Percentiles rank a stretch among this genome's conserved stretches.
Evolutionary conservation across 176 grass and related monocot genomes (phyloP).

Genomic region (Lolium rigidum): DNA sequence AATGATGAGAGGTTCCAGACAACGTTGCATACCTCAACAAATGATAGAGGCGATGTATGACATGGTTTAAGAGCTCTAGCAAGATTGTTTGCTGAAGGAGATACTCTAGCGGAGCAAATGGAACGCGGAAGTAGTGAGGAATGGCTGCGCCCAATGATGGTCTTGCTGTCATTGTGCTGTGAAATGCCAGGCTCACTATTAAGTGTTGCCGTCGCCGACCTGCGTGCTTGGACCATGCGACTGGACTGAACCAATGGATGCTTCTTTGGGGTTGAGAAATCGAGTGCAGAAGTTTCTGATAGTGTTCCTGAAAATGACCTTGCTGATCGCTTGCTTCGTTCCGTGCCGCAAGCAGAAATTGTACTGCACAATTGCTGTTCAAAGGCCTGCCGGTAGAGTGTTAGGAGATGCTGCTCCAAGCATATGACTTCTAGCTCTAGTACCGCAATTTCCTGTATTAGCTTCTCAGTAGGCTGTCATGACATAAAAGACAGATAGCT

Average conservation of each 20-base stretch:
- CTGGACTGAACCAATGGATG: conserved; percentile 47
- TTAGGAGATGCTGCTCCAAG: conserved; percentile 88
- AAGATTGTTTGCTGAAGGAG: conserved; percentile 71
- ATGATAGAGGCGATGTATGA: conserved; percentile 74
- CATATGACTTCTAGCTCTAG: conserved; percentile 94
- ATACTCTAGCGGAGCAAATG: conserved; percentile 73
- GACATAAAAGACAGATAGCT: conserved; percentile 32
- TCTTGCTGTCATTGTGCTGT: conserved; percentile 38
- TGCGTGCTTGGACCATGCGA: conserved; percentile 50
- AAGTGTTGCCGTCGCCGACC: conserved; percentile 48
- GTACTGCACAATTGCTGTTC: conserved; percentile 57
- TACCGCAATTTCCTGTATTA: conserved; percentile 92
- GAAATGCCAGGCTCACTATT: conserved; percentile 37
- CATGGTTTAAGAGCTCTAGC: conserved; percentile 79
- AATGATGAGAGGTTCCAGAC: background rate
- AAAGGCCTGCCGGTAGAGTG: conserved; percentile 79
- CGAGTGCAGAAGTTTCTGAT: conserved; percentile 40
- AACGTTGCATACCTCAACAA: conserved; percentile 64
- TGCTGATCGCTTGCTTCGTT: conserved; percentile 30
- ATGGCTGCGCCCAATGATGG: conserved; percentile 66
- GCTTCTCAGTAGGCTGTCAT: conserved; percentile 68
- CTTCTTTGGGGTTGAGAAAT: conserved; percentile 55
- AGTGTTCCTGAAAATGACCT: conserved; percentile 51
- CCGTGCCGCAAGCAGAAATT: conserved; percentile 34
- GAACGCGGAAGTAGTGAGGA: conserved; percentile 78